Conservation (phyloP, 257 asterid species). For the Solanum bulbocastanum region DNA sequence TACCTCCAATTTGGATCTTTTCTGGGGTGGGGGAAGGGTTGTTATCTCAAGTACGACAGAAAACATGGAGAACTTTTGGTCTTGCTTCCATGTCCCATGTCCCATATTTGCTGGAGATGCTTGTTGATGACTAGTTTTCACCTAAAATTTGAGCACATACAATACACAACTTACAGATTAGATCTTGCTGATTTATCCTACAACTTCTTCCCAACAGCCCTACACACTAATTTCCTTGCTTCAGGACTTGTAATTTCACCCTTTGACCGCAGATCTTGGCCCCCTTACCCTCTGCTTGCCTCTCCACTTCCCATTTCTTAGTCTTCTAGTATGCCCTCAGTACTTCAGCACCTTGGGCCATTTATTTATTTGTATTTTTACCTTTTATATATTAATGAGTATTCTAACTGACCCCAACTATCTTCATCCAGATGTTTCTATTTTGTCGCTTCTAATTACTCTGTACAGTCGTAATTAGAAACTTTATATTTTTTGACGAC, state of each 20-base stretch:
- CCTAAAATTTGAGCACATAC: not conserved
- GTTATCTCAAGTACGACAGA: not conserved
- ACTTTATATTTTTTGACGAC: not conserved
- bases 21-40: not conserved
- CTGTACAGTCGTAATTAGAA: not conserved
- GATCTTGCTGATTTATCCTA: not conserved
- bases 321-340: not conserved
- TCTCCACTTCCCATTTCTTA: not conserved
- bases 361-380: not conserved
- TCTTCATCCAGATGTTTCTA: not conserved
- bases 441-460: not conserved
- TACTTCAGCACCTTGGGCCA: not conserved
- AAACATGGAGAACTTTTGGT: not conserved
- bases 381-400: not conserved
- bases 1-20: not conserved
- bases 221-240: not conserved
- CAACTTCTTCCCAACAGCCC: not conserved
- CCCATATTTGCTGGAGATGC: not conserved
- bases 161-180: not conserved
- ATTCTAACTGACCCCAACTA: not conserved
- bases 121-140: not conserved
- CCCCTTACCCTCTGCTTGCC: not conserved
- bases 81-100: not conserved
- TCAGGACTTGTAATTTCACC: not conserved
- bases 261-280: not conserved